These are phyloP conservation scores for Podospora pseudoanserina DNA, from an alignment of 495 filamentous ascomycete species.

Conservation along the genomic window DNA sequence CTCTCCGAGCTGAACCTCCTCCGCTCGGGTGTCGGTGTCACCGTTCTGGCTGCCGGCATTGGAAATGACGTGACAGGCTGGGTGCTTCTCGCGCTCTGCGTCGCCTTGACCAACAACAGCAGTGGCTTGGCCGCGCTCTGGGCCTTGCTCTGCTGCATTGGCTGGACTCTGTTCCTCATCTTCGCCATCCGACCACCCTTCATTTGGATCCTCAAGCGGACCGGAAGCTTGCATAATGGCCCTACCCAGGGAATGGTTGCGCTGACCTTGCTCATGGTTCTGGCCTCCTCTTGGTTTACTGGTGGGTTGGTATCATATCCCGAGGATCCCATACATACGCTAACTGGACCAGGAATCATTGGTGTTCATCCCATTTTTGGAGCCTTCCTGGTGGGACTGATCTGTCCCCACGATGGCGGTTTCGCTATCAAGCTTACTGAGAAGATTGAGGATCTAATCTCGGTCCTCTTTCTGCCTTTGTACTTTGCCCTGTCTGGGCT, in stretches of 20 bases:
- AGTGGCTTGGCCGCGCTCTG: constrained; percentile 82
- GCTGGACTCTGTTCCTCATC: constrained; percentile 73
- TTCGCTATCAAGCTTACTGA: constrained; percentile 94
- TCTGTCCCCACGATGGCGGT: constrained; percentile 91
- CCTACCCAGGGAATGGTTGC: constrained; percentile 84
- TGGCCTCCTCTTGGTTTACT: constrained; percentile 91
- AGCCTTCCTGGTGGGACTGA: constrained; percentile 79
- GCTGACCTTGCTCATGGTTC: constrained; percentile 72
- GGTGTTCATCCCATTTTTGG: constrained; percentile 88
- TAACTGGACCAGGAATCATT: constrained; percentile 59
- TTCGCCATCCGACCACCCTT: constrained; percentile 76
- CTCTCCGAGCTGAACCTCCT: constrained; percentile 89
- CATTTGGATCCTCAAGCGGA: constrained; percentile 65
- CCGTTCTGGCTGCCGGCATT: constrained; percentile 88
- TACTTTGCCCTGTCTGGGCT: constrained; percentile 95
- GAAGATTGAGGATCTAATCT: constrained; percentile 92
- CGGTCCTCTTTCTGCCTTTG: constrained; percentile 83
- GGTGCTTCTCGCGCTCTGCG: constrained; percentile 90
- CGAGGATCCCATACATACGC: constrained; percentile 7
- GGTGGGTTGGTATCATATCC: constrained; percentile 36
- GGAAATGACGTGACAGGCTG: constrained; percentile 92
- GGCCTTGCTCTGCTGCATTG: constrained; percentile 72
- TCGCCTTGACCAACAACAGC: constrained; percentile 87
- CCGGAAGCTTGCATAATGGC: constrained; percentile 81
- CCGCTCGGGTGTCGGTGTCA: constrained; percentile 78